phyloP scores from a whole-genome alignment of 108 stramenopile genomes.

The Mediolabrus comicus region DNA sequence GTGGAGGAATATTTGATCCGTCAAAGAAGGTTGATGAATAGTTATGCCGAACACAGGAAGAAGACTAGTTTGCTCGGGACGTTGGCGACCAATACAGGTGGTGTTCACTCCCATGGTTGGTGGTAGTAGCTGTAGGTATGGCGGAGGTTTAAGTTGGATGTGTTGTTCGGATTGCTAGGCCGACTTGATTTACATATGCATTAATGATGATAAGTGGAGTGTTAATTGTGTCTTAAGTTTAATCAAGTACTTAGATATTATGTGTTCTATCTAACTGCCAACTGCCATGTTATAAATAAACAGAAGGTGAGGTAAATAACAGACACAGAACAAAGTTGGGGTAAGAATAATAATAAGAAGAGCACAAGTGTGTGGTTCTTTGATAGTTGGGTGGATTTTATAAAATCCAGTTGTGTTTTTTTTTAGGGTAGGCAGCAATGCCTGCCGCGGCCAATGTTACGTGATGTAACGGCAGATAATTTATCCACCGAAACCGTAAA shows the following conservation, averaged over 20 bases:
- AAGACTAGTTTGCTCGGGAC: neutral
- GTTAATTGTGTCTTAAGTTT: too few relatives aligned
- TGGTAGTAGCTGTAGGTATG: neutral
- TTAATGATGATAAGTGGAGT: too few relatives aligned
- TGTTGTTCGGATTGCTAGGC: too few relatives aligned
- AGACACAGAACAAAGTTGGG: neutral
- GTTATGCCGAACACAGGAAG: neutral
- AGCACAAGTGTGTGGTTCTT: neutral
- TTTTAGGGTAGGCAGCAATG: neutral
- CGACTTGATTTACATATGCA: too few relatives aligned
- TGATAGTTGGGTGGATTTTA: neutral
- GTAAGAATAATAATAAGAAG: neutral
- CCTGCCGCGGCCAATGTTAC: neutral
- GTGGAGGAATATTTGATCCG: conserved; percentile 10
- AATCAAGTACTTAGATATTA: too few relatives aligned
- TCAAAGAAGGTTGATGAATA: neutral
- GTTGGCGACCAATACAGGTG: neutral
- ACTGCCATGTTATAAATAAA: too few relatives aligned
- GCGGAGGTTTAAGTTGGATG: neutral
- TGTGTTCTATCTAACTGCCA: too few relatives aligned
- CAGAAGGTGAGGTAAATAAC: neutral
- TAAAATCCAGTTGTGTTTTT: neutral
- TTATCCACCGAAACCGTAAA: conserved; percentile 93
- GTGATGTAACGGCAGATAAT: conserved; percentile 6
- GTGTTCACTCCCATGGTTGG: neutral